A percentile compares a stretch with the other conserved stretches of the same genome.
These are phyloP conservation scores for Cochlearia excelsa DNA, from an alignment of 345 rosid species.

Conservation along the genomic window DNA sequence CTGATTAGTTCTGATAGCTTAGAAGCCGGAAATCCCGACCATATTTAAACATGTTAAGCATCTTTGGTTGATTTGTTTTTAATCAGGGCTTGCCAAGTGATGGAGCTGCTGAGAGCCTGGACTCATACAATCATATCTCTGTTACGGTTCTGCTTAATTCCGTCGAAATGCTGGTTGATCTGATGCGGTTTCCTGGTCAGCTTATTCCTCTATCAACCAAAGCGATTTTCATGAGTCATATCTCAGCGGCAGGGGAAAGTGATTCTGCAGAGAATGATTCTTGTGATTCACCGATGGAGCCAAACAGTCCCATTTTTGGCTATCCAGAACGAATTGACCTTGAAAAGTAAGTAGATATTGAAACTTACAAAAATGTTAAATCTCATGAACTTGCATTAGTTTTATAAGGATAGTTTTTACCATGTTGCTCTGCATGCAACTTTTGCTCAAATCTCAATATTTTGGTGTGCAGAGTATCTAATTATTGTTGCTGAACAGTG, in stretches of 20 bases:
- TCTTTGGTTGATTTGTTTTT: constrained; percentile 11
- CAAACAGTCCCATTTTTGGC: constrained; percentile 75
- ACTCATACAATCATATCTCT: constrained; percentile 83
- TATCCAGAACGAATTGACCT: constrained; percentile 27
- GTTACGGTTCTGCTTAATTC: constrained; percentile 82
- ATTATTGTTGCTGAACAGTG: constrained; percentile 46
- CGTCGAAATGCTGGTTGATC: constrained; percentile 86
- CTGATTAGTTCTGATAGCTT: constrained; percentile 23
- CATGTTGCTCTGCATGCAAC: constrained; percentile 6
- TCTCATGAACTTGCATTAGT: constrained; percentile 10
- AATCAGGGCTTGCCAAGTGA: constrained; percentile 90
- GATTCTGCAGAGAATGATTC: constrained; percentile 99
- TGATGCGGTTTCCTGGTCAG: constrained; percentile 95
- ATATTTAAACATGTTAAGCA: background rate
- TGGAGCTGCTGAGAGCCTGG: constrained; percentile 70
- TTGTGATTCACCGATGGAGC: constrained; percentile 98
- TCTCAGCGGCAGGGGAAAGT: constrained; percentile 96
- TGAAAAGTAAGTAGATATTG: constrained; percentile 34
- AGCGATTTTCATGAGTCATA: constrained; percentile 85
- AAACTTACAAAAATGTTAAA: background rate
- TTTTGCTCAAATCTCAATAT: no score
- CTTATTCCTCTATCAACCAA: constrained; percentile 78
- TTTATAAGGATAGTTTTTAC: background rate
- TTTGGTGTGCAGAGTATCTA: constrained; percentile 6
- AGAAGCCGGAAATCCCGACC: constrained; percentile 16